Conservation (phyloP, 1,284 basidiomycete genomes). For the Apiotrichum montevideense region DNA sequence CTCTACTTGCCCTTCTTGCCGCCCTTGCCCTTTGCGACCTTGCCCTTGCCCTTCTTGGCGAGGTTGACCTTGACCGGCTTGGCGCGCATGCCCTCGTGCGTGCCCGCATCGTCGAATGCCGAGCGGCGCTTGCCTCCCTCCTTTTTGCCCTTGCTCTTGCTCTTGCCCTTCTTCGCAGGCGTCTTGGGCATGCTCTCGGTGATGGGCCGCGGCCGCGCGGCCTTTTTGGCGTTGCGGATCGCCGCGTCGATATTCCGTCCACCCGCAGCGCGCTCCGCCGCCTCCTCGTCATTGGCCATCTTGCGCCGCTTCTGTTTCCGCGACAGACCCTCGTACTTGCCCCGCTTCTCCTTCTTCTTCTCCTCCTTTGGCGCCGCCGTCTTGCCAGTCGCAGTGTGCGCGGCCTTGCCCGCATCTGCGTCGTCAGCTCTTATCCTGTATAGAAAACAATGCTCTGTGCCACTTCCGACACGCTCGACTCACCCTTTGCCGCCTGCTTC, state of each 20-base stretch:
- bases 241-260: conserved; percentile 59
- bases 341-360: conserved; percentile 61
- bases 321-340: conserved; percentile 76
- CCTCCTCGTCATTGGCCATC: conserved; percentile 73
- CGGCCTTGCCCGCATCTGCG: conserved; percentile 64
- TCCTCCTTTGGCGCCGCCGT: conserved; percentile 48
- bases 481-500: conserved; percentile 73
- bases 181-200: conserved; percentile 27
- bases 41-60: conserved; percentile 31
- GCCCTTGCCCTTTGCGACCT: not conserved
- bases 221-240: conserved; percentile 79
- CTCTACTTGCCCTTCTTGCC: too few relatives aligned
- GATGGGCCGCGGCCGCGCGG: conserved; percentile 57
- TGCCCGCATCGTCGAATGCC: conserved; percentile 29
- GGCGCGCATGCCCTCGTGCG: conserved; percentile 41
- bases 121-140: conserved; percentile 9
- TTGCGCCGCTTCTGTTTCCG: conserved; percentile 77
- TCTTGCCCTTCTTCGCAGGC: conserved; percentile 4
- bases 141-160: not conserved
- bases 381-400: conserved; percentile 50
- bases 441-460: not conserved
- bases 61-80: conserved; percentile 36
- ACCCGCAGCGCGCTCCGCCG: conserved; percentile 49
- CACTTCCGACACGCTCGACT: conserved; percentile 20
- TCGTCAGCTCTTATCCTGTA: conserved; percentile 22